A percentile compares a stretch with the other conserved stretches of the same genome.
phyloP scores from a whole-genome alignment of 2,329 filamentous ascomycete genomes.

The Epichloe sp. region DNA sequence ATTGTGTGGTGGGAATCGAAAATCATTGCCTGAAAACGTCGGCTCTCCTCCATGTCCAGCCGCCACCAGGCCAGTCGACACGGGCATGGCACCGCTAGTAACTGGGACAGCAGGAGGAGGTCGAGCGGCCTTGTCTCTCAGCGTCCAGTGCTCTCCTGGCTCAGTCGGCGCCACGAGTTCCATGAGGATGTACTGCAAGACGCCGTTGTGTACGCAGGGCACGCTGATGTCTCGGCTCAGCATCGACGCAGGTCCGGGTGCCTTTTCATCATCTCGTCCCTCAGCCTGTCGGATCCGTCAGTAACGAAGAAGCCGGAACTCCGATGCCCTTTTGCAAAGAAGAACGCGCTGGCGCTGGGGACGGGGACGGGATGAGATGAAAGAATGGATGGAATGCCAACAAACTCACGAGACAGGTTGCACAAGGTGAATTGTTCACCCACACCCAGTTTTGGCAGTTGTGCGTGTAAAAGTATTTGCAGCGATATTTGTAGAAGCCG shows the following conservation, averaged over 20 bases:
- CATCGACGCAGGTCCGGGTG: constrained; percentile 14
- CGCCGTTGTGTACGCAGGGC: constrained; percentile 31
- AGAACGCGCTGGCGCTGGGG: too few relatives aligned
- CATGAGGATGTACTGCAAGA: constrained; percentile 34
- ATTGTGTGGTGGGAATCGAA: background rate
- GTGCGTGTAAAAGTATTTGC: constrained; percentile 40
- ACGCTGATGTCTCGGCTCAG: constrained; percentile 30
- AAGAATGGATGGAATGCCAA: background rate
- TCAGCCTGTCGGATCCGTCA: constrained; percentile 25
- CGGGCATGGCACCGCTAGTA: constrained; percentile 4
- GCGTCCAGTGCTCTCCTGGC: constrained; percentile 24
- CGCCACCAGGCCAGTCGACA: background rate
- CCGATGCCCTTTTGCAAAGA: background rate
- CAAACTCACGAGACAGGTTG: constrained; percentile 33
- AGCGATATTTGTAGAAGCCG: constrained; percentile 39
- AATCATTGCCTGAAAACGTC: background rate
- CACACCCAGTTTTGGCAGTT: constrained; percentile 43
- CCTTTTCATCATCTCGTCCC: constrained; percentile 31
- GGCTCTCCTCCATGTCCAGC: background rate
- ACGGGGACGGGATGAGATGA: background rate
- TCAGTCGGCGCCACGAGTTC: constrained; percentile 28
- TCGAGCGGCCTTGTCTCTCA: constrained; percentile 13
- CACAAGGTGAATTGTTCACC: constrained; percentile 36
- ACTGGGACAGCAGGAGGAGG: constrained; percentile 7
- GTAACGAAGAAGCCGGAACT: background rate